Evolutionary conservation across 2,329 filamentous ascomycete species (phyloP), one percentile per base, ranked within the genome.

Genomic region (Nannizzia gypsea): DNA sequence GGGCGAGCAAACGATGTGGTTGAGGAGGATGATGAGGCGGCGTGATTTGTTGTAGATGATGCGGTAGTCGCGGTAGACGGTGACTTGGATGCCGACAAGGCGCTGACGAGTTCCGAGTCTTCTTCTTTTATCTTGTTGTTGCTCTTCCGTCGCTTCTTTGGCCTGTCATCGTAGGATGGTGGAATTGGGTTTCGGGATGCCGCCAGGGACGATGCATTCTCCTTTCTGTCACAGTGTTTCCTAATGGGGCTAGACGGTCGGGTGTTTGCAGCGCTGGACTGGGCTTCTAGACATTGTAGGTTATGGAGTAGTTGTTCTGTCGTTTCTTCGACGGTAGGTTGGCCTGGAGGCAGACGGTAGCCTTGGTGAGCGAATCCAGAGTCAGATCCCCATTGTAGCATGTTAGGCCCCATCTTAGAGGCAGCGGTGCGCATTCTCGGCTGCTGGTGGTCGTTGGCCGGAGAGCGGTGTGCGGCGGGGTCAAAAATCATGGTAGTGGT

Each of bases 341-440:
- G 79, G 61, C 78, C 73, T 5, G 79, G 76, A 8, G 77, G 76
- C 0, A 84, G 80, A 5, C 81, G 73, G 66, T 85, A 89, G n/a
- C 78, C 79, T 65, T 82, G 81, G 4, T 77, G 69, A 62, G 75
- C 78, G 68, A 89, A 89, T 60, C 77, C 82, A n/a, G 78, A 70
- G 70, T 89, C 86, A 0, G 86, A 86, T 8, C 86, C 86, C 81
- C 83, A 89, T 63, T 82, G 81, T 50, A 87, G 76, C 58, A 70
- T 67, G 9, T 70, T 68, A 20, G 66, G 66, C 77, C 38, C 38
- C 34, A 46, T 6, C 40, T 28, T 46, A 5, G 20, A 20, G 9
- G 17, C 20, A 8, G 6, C 11, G 20, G 26, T 8, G 3, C 17
- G 8, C 9, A 24, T 15, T 15, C 15, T 28, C 8, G 38, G 36